Percentiles rank a stretch among this genome's conserved stretches.
Evolutionary conservation across 2,329 filamentous ascomycete species (phyloP).

Genomic region (Epichloe amarillans): DNA sequence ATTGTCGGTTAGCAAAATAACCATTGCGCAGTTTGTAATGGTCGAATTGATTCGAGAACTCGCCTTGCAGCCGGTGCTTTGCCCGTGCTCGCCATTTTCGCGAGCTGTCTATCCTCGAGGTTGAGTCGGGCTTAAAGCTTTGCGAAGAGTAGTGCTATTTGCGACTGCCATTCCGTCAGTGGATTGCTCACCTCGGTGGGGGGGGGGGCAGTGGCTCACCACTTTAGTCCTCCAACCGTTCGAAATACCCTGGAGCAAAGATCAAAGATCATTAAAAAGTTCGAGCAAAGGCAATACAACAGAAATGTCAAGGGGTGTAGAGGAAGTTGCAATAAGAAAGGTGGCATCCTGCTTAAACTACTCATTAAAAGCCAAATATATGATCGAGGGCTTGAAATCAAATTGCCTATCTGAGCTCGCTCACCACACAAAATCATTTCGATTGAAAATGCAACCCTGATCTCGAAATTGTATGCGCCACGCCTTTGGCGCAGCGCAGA

Average conservation of each 20-base stretch:
- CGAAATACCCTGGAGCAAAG: background rate
- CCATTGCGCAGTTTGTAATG: background rate
- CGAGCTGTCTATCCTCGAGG: conserved; percentile 11
- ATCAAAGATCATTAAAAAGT: background rate
- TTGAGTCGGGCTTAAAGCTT: conserved; percentile 12
- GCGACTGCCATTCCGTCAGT: conserved; percentile 19
- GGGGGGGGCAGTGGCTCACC: conserved; percentile 9
- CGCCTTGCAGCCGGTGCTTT: conserved; percentile 25
- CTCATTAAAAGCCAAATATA: too few species aligned
- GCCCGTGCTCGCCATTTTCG: conserved; percentile 27
- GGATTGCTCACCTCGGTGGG: conserved; percentile 16
- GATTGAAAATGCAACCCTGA: too few species aligned
- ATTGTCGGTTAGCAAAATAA: background rate
- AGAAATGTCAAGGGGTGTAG: too few species aligned
- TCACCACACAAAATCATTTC: too few species aligned
- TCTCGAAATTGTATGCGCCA: too few species aligned
- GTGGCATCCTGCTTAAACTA: too few species aligned
- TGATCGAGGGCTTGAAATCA: too few species aligned
- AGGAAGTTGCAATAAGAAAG: too few species aligned
- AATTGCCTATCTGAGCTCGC: too few species aligned
- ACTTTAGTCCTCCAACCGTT: background rate
- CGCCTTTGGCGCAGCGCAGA: too few species aligned
- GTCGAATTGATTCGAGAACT: conserved; percentile 4
- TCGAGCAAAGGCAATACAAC: too few species aligned
- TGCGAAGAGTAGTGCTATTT: conserved; percentile 13